Percentiles rank a stretch among this genome's conserved stretches.
These are phyloP conservation scores for Periconia sp. DNA, from an alignment of 2,329 filamentous ascomycete species.

Conservation along the genomic window DNA sequence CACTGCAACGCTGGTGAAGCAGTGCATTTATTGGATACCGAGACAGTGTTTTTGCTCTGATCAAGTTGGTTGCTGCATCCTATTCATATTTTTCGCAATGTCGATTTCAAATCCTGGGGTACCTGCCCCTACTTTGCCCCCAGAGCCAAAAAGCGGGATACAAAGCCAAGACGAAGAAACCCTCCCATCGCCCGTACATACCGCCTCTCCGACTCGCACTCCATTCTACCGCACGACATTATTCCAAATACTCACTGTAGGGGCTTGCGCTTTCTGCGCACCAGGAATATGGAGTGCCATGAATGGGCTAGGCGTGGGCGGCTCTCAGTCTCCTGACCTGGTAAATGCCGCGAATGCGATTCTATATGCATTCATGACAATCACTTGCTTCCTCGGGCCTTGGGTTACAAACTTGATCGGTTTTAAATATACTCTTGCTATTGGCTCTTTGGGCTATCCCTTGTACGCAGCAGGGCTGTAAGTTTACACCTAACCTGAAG, in stretches of 20 bases:
- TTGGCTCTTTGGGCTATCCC: conserved; percentile 14
- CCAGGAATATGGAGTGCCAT: conserved; percentile 21
- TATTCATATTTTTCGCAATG: neutral
- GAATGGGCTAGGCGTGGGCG: conserved; percentile 17
- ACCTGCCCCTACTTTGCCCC: neutral
- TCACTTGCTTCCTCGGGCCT: conserved; percentile 13
- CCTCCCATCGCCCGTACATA: neutral
- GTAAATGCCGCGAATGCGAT: conserved; percentile 19
- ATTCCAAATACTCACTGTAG: conserved; percentile 17
- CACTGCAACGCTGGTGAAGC: neutral
- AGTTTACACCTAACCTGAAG: neutral
- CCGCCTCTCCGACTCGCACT: neutral
- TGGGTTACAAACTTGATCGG: conserved; percentile 13
- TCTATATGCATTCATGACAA: conserved; percentile 13
- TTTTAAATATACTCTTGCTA: conserved; percentile 13
- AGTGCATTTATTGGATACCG: neutral
- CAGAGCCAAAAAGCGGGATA: neutral
- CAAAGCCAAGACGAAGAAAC: neutral
- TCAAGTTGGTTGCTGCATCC: neutral
- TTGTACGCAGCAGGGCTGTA: conserved; percentile 18
- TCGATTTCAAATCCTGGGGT: neutral
- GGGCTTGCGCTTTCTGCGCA: conserved; percentile 14
- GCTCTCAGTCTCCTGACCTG: conserved; percentile 14
- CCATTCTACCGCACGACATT: conserved; percentile 14
- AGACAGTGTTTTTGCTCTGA: too few species aligned